Evolutionary conservation across 352 stramenopile genomes (phyloP).

Genomic region (Plasmopara halstedii): DNA sequence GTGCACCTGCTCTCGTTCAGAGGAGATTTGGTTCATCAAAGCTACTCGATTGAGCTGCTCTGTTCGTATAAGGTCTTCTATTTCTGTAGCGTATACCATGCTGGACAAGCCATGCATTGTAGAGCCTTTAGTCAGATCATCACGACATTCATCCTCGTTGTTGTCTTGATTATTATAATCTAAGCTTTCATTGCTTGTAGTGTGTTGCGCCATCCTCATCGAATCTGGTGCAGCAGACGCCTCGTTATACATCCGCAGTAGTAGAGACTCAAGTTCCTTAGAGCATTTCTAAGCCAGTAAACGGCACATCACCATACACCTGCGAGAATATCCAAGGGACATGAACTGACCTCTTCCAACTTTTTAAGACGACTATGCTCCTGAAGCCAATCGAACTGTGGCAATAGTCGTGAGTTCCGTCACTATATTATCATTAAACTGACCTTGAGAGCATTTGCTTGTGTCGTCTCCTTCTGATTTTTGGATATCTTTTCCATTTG

Average conservation of each 20-base stretch:
- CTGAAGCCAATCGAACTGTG: conserved; percentile 62
- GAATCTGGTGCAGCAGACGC: conserved; percentile 21
- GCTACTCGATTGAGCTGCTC: conserved; percentile 44
- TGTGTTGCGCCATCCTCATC: conserved; percentile 7
- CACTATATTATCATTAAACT: neutral
- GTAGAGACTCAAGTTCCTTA: conserved; percentile 55
- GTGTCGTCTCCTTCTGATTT: conserved; percentile 45
- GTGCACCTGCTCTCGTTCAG: conserved; percentile 47
- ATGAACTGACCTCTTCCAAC: conserved; percentile 40
- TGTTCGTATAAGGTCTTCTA: conserved; percentile 43
- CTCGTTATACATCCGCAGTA: conserved; percentile 65
- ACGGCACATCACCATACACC: neutral
- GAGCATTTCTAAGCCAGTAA: conserved; percentile 27
- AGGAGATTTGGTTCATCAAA: conserved; percentile 44
- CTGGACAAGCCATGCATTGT: conserved; percentile 3
- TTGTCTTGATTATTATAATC: neutral
- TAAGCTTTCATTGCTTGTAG: conserved; percentile 3
- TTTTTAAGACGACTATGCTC: conserved; percentile 56
- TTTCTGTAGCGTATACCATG: conserved; percentile 25
- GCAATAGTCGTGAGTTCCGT: neutral
- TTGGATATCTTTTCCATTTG: conserved; percentile 61
- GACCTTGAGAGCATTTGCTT: conserved; percentile 56
- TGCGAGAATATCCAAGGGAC: neutral
- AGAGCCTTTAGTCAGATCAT: neutral
- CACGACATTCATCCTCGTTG: conserved; percentile 6